These are phyloP conservation scores for Teunomyces cretensis DNA, from an alignment of 805 yeast species.

Conservation along the genomic window DNA sequence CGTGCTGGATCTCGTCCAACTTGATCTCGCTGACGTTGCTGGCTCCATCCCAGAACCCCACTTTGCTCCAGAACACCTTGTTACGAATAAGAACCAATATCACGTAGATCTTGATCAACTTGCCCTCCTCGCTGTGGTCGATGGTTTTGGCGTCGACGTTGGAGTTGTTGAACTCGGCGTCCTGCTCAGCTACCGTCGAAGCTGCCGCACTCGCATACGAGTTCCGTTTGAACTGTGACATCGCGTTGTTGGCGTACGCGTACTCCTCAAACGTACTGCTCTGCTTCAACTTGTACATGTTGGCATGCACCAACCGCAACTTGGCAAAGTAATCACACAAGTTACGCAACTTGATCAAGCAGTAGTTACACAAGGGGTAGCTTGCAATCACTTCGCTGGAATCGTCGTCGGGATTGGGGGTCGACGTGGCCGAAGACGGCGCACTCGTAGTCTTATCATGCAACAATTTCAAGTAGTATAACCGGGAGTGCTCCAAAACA, in stretches of 20 bases:
- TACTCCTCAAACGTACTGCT: conserved; percentile 25
- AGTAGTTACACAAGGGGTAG: conserved; percentile 78
- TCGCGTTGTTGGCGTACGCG: conserved; percentile 15
- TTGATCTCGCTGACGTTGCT: conserved; percentile 28
- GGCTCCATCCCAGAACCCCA: conserved; percentile 72
- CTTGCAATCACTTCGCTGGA: conserved; percentile 31
- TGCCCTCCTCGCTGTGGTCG: conserved; percentile 29
- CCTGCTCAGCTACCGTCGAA: not conserved
- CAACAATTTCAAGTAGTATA: conserved; percentile 62
- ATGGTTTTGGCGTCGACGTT: conserved; percentile 6
- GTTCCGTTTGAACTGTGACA: conserved; percentile 28
- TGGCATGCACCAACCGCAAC: conserved; percentile 56
- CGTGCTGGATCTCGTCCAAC: conserved; percentile 14
- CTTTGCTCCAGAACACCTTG: conserved; percentile 78
- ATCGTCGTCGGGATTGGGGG: conserved; percentile 13
- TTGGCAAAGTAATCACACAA: conserved; percentile 82
- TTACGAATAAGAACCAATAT: conserved; percentile 54
- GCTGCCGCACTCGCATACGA: not conserved
- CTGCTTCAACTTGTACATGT: conserved; percentile 57
- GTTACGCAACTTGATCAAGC: conserved; percentile 75
- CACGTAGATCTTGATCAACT: conserved; percentile 52
- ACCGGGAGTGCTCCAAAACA: conserved; percentile 71
- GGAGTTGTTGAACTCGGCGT: not conserved
- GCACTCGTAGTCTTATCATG: conserved; percentile 16
- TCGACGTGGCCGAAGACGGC: conserved; percentile 10